Conservation (phyloP, 176 grass and related monocot genomes). For the Bromus sterilis region DNA sequence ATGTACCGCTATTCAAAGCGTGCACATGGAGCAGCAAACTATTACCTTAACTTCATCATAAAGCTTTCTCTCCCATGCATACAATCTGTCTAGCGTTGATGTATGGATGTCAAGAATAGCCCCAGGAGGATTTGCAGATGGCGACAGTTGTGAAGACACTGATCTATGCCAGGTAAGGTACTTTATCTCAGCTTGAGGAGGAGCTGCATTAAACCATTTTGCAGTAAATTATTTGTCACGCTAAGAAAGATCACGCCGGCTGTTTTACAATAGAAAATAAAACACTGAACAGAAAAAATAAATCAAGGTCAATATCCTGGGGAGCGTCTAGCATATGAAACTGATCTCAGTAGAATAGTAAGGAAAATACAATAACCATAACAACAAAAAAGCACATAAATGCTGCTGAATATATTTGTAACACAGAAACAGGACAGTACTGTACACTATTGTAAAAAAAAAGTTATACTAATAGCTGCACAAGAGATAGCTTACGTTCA, state of each 20-base stretch:
- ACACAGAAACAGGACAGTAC: background rate
- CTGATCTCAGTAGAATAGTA: background rate
- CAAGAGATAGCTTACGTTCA: slow-evolving; percentile 29
- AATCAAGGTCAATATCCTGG: background rate
- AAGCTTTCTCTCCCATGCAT: slow-evolving; percentile 72
- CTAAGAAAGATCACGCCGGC: background rate
- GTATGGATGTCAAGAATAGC: slow-evolving; percentile 49
- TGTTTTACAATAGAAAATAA: background rate
- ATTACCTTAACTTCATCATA: slow-evolving; percentile 89
- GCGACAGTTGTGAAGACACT: slow-evolving; percentile 45
- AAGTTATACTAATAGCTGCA: background rate
- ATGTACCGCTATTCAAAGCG: background rate
- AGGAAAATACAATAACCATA: background rate
- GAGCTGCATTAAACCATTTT: slow-evolving; percentile 32
- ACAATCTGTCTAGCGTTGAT: slow-evolving; percentile 58
- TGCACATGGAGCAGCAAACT: background rate
- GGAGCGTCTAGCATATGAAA: background rate
- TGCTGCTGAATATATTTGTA: background rate
- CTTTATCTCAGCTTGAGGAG: slow-evolving; percentile 43
- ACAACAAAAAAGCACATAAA: background rate
- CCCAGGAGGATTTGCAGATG: slow-evolving; percentile 37
- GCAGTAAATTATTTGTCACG: slow-evolving; percentile 2
- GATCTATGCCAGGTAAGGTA: slow-evolving; percentile 69
- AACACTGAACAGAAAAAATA: background rate
- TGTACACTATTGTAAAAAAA: background rate